phyloP scores from a whole-genome alignment of 140 eudicot genomes.

The Flaveria floridana region DNA sequence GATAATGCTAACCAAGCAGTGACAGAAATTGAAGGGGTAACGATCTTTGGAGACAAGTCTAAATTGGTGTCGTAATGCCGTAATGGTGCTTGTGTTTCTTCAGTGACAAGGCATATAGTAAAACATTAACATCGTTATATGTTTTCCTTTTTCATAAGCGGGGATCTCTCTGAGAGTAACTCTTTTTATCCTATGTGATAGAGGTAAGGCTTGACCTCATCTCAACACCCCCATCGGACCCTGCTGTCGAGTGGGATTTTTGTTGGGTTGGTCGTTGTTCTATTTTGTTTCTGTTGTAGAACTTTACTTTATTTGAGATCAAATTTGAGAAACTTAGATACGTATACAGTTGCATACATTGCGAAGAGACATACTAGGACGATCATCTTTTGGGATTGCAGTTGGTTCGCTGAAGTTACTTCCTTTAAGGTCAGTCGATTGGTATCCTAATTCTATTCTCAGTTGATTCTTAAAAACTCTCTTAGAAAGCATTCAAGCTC shows the following conservation, averaged over 20 bases:
- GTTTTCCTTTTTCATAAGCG: too few species aligned
- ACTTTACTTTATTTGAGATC: not conserved
- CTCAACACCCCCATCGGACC: too few species aligned
- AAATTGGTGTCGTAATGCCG: conserved; percentile 35
- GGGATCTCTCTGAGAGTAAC: too few species aligned
- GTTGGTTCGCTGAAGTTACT: conserved; percentile 35
- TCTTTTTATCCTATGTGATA: too few species aligned
- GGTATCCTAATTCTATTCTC: conserved; percentile 30
- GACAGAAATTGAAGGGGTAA: too few species aligned
- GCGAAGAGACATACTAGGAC: conserved; percentile 43
- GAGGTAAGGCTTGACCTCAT: too few species aligned
- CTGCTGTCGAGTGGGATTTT: too few species aligned
- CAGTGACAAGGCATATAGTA: conserved; percentile 37
- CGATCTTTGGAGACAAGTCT: conserved; percentile 38
- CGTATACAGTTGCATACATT: conserved; percentile 38
- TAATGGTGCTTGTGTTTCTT: conserved; percentile 42
- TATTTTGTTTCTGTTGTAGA: not conserved
- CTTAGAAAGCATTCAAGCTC: conserved; percentile 10
- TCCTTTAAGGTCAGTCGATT: conserved; percentile 41
- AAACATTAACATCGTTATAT: not conserved
- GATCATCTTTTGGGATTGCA: conserved; percentile 34
- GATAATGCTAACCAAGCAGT: too few species aligned
- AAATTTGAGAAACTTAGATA: not conserved
- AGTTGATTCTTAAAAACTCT: conserved; percentile 24
- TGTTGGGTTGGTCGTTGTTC: too few species aligned